Conservation (phyloP, 768 basidiomycete genomes). For the Peribolospora kevripleyi region DNA sequence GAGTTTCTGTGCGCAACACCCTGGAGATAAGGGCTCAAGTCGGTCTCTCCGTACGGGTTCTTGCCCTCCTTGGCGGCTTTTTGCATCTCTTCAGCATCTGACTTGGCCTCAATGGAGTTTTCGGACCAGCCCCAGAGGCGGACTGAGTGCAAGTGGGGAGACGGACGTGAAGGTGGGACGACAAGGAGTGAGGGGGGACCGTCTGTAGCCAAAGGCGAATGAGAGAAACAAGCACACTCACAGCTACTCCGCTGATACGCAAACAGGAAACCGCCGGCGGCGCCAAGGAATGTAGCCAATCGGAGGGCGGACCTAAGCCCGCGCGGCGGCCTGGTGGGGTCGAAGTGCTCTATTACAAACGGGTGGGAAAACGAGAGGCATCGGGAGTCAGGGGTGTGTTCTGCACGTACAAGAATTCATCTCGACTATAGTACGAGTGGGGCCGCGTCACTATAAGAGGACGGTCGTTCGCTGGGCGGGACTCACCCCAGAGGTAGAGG, state of each 20-base stretch:
- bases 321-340: conserved; percentile 21
- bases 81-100: conserved; percentile 53
- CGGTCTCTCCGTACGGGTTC: conserved; percentile 62
- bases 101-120: conserved; percentile 49
- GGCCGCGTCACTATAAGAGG: neutral
- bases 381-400: no score
- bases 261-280: conserved; percentile 69
- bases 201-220: neutral
- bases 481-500: conserved; percentile 58
- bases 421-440: no score
- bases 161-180: neutral
- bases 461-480: neutral
- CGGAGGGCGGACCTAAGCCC: conserved; percentile 18
- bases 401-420: no score
- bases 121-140: conserved; percentile 94
- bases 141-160: conserved; percentile 23
- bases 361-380: neutral
- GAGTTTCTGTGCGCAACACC: conserved; percentile 68
- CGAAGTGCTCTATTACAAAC: conserved; percentile 16
- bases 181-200: conserved; percentile 7
- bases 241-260: conserved; percentile 77
- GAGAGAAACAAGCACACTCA: conserved; percentile 24
- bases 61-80: conserved; percentile 51
- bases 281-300: conserved; percentile 43
- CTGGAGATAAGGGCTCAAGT: conserved; percentile 65